A percentile compares a stretch with the other conserved stretches of the same genome.
phyloP scores from a whole-genome alignment of 805 yeast species.

The Kazachstania kunashirensis region DNA sequence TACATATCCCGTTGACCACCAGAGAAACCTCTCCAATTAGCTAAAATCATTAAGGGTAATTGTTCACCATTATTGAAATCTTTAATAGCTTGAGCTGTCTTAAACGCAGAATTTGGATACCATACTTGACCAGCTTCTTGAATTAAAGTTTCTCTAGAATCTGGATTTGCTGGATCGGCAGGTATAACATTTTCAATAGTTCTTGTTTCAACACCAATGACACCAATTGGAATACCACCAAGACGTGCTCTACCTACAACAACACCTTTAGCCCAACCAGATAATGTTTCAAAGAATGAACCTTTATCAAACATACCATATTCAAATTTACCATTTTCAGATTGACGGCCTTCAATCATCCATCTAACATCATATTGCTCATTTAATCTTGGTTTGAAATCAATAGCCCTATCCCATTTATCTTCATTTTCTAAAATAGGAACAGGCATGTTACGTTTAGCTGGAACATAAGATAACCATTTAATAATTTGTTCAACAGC shows the following conservation, averaged over 20 bases:
- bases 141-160: conserved; percentile 73
- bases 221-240: conserved; percentile 98
- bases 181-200: conserved; percentile 83
- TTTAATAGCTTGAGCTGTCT: conserved; percentile 96
- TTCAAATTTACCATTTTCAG: conserved; percentile 53
- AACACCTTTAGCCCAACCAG: conserved; percentile 99
- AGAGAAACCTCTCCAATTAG: conserved; percentile 99
- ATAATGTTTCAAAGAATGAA: conserved; percentile 90
- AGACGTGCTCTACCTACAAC: conserved; percentile 97
- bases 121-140: conserved; percentile 99
- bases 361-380: conserved; percentile 87
- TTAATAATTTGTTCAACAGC: conserved; percentile 92
- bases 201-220: conserved; percentile 91
- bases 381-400: conserved; percentile 59
- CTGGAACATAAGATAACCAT: conserved; percentile 94
- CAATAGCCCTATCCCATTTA: conserved; percentile 89
- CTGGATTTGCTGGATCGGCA: conserved; percentile 98
- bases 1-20: conserved; percentile 99
- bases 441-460: conserved; percentile 78
- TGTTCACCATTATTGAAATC: conserved; percentile 98
- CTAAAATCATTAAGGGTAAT: conserved; percentile 91
- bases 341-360: conserved; percentile 78
- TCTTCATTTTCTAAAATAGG: conserved; percentile 80
- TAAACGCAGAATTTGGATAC: conserved; percentile 98
- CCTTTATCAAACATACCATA: conserved; percentile 83